These are phyloP conservation scores for Cucurbita argyrosperma DNA, from an alignment of 306 rosid species.

Conservation along the genomic window DNA sequence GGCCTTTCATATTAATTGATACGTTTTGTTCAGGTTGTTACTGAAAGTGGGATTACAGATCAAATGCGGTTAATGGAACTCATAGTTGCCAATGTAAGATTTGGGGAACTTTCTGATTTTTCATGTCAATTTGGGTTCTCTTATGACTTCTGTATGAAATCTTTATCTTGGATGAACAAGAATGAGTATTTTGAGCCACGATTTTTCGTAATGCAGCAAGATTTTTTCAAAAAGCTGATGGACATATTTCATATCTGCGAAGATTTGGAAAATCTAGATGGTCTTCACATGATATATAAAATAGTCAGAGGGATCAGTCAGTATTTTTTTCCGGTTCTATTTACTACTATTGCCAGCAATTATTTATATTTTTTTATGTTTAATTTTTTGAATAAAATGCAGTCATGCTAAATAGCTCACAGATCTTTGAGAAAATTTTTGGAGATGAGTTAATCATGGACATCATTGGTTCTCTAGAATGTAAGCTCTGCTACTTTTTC, in stretches of 20 bases:
- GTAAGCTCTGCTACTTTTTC: constrained; percentile 35
- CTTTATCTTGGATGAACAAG: background rate
- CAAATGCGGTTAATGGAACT: constrained; percentile 76
- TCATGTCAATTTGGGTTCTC: background rate
- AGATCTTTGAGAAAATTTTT: constrained; percentile 72
- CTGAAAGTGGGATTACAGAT: constrained; percentile 78
- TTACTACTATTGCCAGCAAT: background rate
- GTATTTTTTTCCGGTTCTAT: constrained; percentile 20
- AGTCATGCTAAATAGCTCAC: constrained; percentile 78
- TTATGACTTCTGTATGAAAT: background rate
- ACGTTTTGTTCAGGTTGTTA: constrained; percentile 50
- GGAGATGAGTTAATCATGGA: constrained; percentile 78
- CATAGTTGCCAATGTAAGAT: constrained; percentile 75
- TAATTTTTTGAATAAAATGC: constrained; percentile 13
- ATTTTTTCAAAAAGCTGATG: constrained; percentile 68
- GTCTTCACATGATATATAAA: constrained; percentile 87
- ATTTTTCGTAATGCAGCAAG: constrained; percentile 42
- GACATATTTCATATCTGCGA: constrained; percentile 65
- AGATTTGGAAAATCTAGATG: constrained; percentile 60
- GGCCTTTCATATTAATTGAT: background rate
- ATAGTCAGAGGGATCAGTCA: constrained; percentile 85
- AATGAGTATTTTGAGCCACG: background rate
- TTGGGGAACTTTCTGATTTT: constrained; percentile 5
- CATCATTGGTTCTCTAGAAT: constrained; percentile 77
- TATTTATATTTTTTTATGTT: background rate